Evolutionary conservation across 1,284 basidiomycete species (phyloP).

Genomic region (Pseudozyma pruni): DNA sequence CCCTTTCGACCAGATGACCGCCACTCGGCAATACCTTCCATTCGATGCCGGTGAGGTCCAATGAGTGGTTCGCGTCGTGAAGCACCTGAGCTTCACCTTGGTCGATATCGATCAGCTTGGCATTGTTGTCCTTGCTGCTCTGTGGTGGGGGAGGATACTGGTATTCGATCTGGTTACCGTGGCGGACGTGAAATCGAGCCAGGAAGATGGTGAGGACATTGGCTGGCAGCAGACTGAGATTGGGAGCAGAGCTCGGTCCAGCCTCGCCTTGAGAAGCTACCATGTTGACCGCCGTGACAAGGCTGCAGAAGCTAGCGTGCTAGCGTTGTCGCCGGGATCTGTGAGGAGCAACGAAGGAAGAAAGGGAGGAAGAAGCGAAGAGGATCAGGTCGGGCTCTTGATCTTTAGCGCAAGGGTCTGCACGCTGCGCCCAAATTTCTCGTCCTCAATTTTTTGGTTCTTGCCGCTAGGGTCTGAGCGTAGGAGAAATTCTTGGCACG

Average conservation of each 20-base stretch:
- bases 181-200: slow-evolving; percentile 51
- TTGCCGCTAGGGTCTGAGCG: no score
- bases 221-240: slow-evolving; percentile 28
- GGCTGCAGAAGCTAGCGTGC: no score
- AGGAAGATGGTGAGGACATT: slow-evolving; percentile 55
- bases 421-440: no score
- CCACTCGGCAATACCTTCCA: slow-evolving; percentile 62
- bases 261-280: slow-evolving; percentile 11
- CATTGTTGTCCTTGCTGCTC: background rate
- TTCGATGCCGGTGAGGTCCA: slow-evolving; percentile 45
- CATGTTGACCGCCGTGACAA: no score
- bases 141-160: slow-evolving; percentile 31
- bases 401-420: no score
- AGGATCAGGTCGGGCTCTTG: no score
- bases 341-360: background rate
- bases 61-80: no score
- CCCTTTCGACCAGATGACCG: slow-evolving; percentile 48
- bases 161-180: slow-evolving; percentile 54
- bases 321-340: no score
- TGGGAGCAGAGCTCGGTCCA: slow-evolving; percentile 27
- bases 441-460: no score
- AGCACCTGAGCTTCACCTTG: background rate
- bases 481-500: no score
- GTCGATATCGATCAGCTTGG: slow-evolving; percentile 27
- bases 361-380: no score